A percentile compares a stretch with the other conserved stretches of the same genome.
Conservation (phyloP, 1,284 basidiomycete species). For the Marasmius oreades region DNA sequence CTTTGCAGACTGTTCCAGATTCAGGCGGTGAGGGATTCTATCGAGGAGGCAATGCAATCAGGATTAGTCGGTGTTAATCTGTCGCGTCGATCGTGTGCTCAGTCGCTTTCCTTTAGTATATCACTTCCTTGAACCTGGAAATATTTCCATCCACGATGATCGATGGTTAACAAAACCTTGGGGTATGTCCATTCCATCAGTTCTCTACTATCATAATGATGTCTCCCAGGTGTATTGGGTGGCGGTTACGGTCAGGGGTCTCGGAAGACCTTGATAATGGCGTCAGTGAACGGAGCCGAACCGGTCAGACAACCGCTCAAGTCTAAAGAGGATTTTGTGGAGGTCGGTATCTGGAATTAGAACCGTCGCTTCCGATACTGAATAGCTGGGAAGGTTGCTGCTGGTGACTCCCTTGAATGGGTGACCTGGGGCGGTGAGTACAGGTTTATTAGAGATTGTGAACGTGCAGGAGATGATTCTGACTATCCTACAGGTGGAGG, state of each 20-base stretch:
- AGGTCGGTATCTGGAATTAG: conserved; percentile 7
- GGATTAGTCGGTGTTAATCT: conserved; percentile 19
- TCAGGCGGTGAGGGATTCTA: conserved; percentile 27
- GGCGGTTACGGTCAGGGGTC: conserved; percentile 26
- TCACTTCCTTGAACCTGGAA: conserved; percentile 24
- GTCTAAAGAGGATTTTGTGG: conserved; percentile 27
- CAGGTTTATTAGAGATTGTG: background rate
- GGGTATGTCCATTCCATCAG: conserved; percentile 12
- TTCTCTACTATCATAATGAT: background rate
- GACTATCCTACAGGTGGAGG: conserved; percentile 16
- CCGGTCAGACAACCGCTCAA: conserved; percentile 20
- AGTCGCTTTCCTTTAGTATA: conserved; percentile 21
- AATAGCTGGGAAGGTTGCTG: conserved; percentile 12
- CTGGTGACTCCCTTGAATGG: conserved; percentile 28
- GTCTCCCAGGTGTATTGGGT: conserved; percentile 22
- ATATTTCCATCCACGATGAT: conserved; percentile 29
- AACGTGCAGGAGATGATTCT: background rate
- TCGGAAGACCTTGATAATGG: conserved; percentile 23
- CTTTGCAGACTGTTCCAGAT: conserved; percentile 22
- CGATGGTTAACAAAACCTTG: conserved; percentile 30
- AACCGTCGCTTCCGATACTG: background rate
- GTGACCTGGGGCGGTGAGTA: conserved; percentile 26
- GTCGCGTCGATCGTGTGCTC: too few relatives aligned
- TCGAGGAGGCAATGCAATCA: conserved; percentile 28
- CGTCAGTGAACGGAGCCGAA: conserved; percentile 17